A percentile compares a stretch with the other conserved stretches of the same genome.
Evolutionary conservation across 176 grass and related monocot genomes (phyloP).

Genomic region (Zoysia japonica): DNA sequence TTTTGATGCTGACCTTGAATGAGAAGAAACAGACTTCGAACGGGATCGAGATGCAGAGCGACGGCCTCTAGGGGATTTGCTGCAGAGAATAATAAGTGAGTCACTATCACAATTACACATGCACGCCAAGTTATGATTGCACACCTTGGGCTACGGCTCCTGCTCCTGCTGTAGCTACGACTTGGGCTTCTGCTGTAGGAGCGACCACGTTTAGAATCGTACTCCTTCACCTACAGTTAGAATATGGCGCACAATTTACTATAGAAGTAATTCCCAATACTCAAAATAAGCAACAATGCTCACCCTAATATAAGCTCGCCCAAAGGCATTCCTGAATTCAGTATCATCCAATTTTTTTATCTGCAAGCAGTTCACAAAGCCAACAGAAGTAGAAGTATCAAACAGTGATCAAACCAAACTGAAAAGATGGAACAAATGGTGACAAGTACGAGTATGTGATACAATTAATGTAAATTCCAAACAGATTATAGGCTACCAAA

Average conservation of each 20-base stretch:
- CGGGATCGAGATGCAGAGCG: slow-evolving; percentile 58
- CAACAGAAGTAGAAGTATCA: slow-evolving; percentile 25
- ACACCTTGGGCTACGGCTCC: slow-evolving; percentile 51
- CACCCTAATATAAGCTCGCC: slow-evolving; percentile 87
- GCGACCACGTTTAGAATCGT: slow-evolving; percentile 52
- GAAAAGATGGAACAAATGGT: neutral
- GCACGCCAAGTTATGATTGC: neutral
- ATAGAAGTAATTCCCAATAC: slow-evolving; percentile 3
- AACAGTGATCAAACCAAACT: neutral
- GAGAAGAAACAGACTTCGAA: slow-evolving; percentile 64
- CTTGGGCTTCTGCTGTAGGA: slow-evolving; percentile 63
- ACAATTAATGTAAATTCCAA: too few relatives aligned
- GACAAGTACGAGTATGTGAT: too few relatives aligned
- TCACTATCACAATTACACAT: neutral
- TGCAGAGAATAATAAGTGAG: slow-evolving; percentile 25
- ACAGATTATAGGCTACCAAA: neutral
- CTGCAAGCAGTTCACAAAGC: slow-evolving; percentile 45
- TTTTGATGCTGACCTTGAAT: slow-evolving; percentile 56
- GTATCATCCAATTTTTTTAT: slow-evolving; percentile 93
- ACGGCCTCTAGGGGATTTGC: slow-evolving; percentile 57
- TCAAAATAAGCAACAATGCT: neutral
- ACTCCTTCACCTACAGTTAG: slow-evolving; percentile 74
- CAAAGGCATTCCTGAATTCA: slow-evolving; percentile 97
- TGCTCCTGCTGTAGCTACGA: slow-evolving; percentile 61
- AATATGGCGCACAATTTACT: slow-evolving; percentile 11